phyloP scores from a whole-genome alignment of 2,329 filamentous ascomycete species.

The Claviceps sp. region DNA sequence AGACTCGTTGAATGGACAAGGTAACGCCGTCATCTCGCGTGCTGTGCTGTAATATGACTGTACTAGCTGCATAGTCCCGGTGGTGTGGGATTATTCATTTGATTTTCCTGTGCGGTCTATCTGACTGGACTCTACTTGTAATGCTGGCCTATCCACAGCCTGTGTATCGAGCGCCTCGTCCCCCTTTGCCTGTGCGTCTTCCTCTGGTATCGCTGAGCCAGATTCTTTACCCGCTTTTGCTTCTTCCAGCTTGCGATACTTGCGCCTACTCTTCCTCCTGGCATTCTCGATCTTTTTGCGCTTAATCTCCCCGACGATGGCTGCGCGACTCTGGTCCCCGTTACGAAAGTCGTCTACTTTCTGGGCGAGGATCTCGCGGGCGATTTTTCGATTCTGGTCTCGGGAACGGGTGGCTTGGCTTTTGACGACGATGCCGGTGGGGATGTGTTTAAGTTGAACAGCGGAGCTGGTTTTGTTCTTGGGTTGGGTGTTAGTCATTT shows the following conservation, averaged over 20 bases:
- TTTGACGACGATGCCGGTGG: constrained; percentile 88
- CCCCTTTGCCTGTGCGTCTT: neutral
- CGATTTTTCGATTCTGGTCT: constrained; percentile 75
- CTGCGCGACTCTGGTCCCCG: constrained; percentile 54
- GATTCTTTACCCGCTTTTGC: constrained; percentile 20
- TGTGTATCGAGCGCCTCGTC: no score
- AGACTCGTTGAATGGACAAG: constrained; percentile 15
- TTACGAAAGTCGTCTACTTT: constrained; percentile 59
- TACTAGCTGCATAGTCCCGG: neutral
- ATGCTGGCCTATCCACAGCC: no score
- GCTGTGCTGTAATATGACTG: neutral
- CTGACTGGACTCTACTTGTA: neutral
- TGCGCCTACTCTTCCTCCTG: constrained; percentile 69
- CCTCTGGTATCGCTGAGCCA: neutral
- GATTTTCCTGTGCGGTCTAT: neutral
- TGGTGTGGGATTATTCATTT: neutral
- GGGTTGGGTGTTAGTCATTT: neutral
- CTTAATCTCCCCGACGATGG: constrained; percentile 49
- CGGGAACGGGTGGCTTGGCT: constrained; percentile 82
- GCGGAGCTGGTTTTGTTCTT: constrained; percentile 94
- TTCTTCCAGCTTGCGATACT: constrained; percentile 53
- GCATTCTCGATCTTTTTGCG: constrained; percentile 61
- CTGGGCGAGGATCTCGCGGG: constrained; percentile 63
- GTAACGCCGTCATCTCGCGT: neutral
- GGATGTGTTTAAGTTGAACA: constrained; percentile 80